Base-by-base conservation (phyloP, 1,139 yeast genomes). In the Suhomyces kunorum region DNA sequence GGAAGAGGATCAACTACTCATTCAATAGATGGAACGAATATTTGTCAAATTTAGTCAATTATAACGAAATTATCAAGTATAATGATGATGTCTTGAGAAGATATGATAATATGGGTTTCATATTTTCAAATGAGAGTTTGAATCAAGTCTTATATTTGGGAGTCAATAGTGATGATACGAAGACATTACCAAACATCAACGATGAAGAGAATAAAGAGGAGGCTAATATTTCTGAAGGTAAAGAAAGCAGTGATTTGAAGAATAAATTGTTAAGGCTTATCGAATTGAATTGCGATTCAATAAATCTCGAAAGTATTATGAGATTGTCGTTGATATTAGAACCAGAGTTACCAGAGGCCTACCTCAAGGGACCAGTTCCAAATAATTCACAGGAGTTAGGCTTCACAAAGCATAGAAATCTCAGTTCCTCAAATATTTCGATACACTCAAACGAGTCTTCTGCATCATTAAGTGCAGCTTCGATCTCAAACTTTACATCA, bases 11-110 rank as follows among this genome's bases (percentile, higher is more conserved):
- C 6, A 76, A 79, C 43, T 81, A 83, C 44, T 86, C 94, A 0
- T 83, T 88, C 55, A 79, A 75, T 45, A 80, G 95, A 54, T 89
- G 97, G 97, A 80, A 82, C 48, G 83, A 77, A 28, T 87, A 82
- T 56, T 61, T 81, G 49, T 46, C 55, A 18, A 74, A 75, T 39
- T 57, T 74, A 46, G 46, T 54, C 22, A 66, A 72, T 42, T 61
- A 64, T 37, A 53, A 57, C 16, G 73, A 70, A 25, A 66, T 71
- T 22, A 71, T 72, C 35, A 58, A 61, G 31, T 72, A 69, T 44
- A 72, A 72, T 49, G 71, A 68, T 35, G 74, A 71, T 46, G 74
- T 72, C 3, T 58, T 72, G 44, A 58, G 67, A 42, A 53, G 74
- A 29, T 72, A 71, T 44, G 75, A 71, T 42, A 58, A 60, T 36